Base-by-base conservation (phyloP, 441 rosid species). In the Cnidoscolus chayamansa region DNA sequence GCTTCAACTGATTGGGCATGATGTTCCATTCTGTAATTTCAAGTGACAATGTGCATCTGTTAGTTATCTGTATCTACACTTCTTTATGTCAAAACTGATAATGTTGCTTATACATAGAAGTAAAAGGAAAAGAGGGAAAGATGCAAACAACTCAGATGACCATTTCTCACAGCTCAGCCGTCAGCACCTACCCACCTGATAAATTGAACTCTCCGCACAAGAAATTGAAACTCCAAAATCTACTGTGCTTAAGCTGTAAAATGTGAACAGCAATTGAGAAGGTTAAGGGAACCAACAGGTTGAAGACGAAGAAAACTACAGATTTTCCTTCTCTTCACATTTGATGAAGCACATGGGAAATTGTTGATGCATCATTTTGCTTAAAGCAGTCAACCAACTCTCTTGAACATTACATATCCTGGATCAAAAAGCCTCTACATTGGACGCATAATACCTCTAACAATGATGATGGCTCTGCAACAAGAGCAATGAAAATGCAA, bases 21-120 rank as follows among this genome's bases (percentile, higher is more conserved):
- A 66, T 11, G 67, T 53, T 74, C 79, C 93, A 88, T 87, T 73
- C 78, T 74, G 74, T 67, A 37, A 17, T 56, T 77, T 50, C 71
- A 58, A 70, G 62, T 9, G 25, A 59, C 10, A 7, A 0, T 56
- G 7, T 17, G 30, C 20, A 40, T 72, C 58, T 58, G 72, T 54
- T 15, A 32, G 30, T 3, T 15, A n/a, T 11, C 30, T 12, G 17
- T 4, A 47, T 70, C 54, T 40, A 35, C 51, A 19, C 8, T 56
- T 40, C 8, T 9, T 45, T 7, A 50, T 9, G 35, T 51, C 13
- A 51, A 50, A 48, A 48, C 10, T 55, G 59, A 10, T n/a, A 73
- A 48, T 58, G 51, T 13, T 30, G 63, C 56, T 30, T 45, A 17
- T 9, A 65, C 13, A 53, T 40, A 37, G 19, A 20, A 30, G 11